A percentile compares a stretch with the other conserved stretches of the same genome.
These are phyloP conservation scores for Boechera stricta DNA, from an alignment of 345 rosid species.

Conservation along the genomic window DNA sequence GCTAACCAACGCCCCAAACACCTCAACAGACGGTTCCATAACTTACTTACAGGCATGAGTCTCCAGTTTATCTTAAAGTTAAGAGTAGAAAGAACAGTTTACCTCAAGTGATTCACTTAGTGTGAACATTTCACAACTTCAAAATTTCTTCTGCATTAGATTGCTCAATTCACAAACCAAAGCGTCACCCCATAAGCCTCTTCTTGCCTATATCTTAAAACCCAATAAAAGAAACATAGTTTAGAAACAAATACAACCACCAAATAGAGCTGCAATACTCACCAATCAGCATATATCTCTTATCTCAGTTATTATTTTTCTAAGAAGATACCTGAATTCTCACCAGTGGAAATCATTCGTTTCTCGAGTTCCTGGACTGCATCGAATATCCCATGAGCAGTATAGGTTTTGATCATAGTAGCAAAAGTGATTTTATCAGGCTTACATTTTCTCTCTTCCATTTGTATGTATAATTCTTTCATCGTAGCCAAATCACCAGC, in stretches of 20 bases:
- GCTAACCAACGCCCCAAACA: slow-evolving; percentile 3
- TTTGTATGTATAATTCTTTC: slow-evolving; percentile 61
- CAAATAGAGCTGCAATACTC: background rate
- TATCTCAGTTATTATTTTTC: background rate
- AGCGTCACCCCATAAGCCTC: slow-evolving; percentile 33
- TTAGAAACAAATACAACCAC: slow-evolving; percentile 23
- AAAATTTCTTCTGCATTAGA: slow-evolving; percentile 15
- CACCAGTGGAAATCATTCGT: slow-evolving; percentile 48
- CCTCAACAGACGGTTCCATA: background rate
- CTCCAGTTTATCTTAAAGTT: background rate
- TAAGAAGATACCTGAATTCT: slow-evolving; percentile 46
- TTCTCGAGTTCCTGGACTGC: slow-evolving; percentile 62
- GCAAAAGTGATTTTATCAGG: slow-evolving; percentile 72
- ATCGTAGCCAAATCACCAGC: slow-evolving; percentile 74
- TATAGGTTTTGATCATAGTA: slow-evolving; percentile 75
- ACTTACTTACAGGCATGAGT: slow-evolving; percentile 11
- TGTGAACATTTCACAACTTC: slow-evolving; percentile 9
- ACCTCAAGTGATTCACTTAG: slow-evolving; percentile 5
- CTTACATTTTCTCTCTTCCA: slow-evolving; percentile 72
- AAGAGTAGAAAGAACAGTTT: background rate
- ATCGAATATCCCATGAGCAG: slow-evolving; percentile 66
- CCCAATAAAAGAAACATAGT: slow-evolving; percentile 22
- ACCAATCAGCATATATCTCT: background rate
- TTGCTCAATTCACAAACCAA: slow-evolving; percentile 17
- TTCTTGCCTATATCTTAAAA: slow-evolving; percentile 33